Conservation (phyloP, 352 stramenopile genomes). For the Globisporangium sylvaticum region DNA sequence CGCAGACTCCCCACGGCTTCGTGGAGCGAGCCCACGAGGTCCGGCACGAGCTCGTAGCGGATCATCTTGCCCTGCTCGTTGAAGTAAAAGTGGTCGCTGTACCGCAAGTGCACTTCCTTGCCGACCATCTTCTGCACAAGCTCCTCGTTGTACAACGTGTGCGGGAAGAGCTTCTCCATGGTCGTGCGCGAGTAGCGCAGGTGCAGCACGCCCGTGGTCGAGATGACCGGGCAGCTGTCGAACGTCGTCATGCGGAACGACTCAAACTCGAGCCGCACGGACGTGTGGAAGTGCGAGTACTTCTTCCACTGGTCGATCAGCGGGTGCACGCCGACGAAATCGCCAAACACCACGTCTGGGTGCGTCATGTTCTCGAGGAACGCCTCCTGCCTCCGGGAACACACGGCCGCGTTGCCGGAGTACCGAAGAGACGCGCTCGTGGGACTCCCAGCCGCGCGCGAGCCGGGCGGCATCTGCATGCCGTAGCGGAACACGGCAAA, state of each 20-base stretch:
- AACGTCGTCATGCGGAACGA: constrained; percentile 20
- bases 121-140: constrained; percentile 47
- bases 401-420: neutral
- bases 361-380: constrained; percentile 28
- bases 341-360: constrained; percentile 20
- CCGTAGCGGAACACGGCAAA: constrained; percentile 35
- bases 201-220: constrained; percentile 29
- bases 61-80: constrained; percentile 25
- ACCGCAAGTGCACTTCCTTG: constrained; percentile 36
- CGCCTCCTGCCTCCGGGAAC: constrained; percentile 16
- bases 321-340: constrained; percentile 14
- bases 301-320: constrained; percentile 28
- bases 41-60: constrained; percentile 27
- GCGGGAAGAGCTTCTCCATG: constrained; percentile 46
- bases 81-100: constrained; percentile 42
- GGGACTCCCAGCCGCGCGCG: neutral
- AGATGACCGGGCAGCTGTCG: constrained; percentile 24
- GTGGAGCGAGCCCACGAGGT: constrained; percentile 33
- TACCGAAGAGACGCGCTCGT: neutral
- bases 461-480: neutral
- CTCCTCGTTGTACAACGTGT: constrained; percentile 26
- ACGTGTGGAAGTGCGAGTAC: constrained; percentile 28
- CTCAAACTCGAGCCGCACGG: constrained; percentile 25
- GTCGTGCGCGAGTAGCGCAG: constrained; percentile 43
- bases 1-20: constrained; percentile 31